A percentile compares a stretch with the other conserved stretches of the same genome.
These are phyloP conservation scores for Ogataea ramenticola DNA, from an alignment of 805 yeast genomes.

Conservation along the genomic window DNA sequence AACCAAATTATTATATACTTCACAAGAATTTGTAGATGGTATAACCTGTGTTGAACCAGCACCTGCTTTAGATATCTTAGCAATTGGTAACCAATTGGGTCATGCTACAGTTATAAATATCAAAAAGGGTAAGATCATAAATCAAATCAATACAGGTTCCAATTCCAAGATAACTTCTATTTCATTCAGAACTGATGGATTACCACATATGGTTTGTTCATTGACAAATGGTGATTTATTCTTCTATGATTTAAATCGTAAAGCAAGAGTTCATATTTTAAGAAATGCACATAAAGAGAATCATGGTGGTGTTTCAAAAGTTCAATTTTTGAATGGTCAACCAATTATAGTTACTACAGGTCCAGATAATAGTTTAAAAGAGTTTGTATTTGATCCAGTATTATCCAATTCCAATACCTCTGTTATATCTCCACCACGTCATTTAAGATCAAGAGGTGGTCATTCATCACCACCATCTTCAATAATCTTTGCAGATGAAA, in stretches of 20 bases:
- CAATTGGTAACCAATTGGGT: conserved; percentile 70
- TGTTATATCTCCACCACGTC: conserved; percentile 83
- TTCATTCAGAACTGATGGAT: conserved; percentile 89
- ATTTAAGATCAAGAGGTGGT: conserved; percentile 93
- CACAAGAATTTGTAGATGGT: conserved; percentile 43
- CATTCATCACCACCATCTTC: conserved; percentile 84
- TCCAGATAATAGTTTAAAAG: conserved; percentile 83
- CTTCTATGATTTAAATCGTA: conserved; percentile 74
- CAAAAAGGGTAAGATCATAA: conserved; percentile 51
- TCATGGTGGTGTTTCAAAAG: conserved; percentile 72
- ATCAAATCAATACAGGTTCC: conserved; percentile 40
- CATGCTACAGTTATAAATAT: conserved; percentile 59
- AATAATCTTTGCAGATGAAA: conserved; percentile 65
- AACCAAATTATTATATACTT: conserved; percentile 54
- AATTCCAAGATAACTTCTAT: conserved; percentile 44
- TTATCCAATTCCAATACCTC: conserved; percentile 55
- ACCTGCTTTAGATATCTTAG: conserved; percentile 81
- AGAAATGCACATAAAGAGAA: conserved; percentile 65
- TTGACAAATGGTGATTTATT: conserved; percentile 73
- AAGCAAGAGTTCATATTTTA: conserved; percentile 68
- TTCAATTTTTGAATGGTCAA: conserved; percentile 79
- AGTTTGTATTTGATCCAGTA: conserved; percentile 90
- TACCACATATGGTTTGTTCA: conserved; percentile 75
- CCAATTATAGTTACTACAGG: conserved; percentile 86
- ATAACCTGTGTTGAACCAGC: conserved; percentile 72